Evolutionary conservation across 1,284 basidiomycete genomes (phyloP).

Genomic region (Vanrija pseudolonga): DNA sequence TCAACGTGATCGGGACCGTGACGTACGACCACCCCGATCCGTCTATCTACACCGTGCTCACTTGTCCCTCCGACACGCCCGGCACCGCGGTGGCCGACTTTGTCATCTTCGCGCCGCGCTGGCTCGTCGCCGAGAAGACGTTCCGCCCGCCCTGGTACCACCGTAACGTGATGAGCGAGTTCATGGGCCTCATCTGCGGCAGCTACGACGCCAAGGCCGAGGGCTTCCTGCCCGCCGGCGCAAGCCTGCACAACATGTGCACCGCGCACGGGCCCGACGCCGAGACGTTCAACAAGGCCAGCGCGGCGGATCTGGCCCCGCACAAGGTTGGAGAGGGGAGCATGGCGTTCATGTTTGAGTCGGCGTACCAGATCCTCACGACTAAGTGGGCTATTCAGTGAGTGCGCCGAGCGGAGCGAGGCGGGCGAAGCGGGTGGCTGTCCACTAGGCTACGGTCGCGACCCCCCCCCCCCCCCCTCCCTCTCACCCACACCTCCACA

Average conservation of each 20-base stretch:
- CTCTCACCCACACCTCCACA: too few species aligned
- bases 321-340: conserved; percentile 23
- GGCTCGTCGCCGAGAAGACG: conserved; percentile 39
- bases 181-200: conserved; percentile 16
- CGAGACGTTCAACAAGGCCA: conserved; percentile 7
- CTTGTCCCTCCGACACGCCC: conserved; percentile 53
- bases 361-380: conserved; percentile 29
- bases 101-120: conserved; percentile 20
- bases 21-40: conserved; percentile 52
- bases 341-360: conserved; percentile 35
- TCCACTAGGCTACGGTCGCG: too few species aligned
- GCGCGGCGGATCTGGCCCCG: conserved; percentile 19
- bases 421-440: too few species aligned
- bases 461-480: too few species aligned
- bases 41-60: conserved; percentile 35
- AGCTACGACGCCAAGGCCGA: conserved; percentile 26
- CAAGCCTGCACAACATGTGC: conserved; percentile 33
- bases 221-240: conserved; percentile 23
- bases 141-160: conserved; percentile 56
- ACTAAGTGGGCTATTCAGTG: conserved; percentile 25
- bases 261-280: conserved; percentile 32
- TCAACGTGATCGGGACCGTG: conserved; percentile 63
- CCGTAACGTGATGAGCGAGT: conserved; percentile 53
- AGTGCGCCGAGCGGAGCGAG: too few species aligned
- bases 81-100: conserved; percentile 53